A percentile compares a stretch with the other conserved stretches of the same genome.
Conservation (phyloP, 257 asterid genomes). For the Thymus quinquecostatus region DNA sequence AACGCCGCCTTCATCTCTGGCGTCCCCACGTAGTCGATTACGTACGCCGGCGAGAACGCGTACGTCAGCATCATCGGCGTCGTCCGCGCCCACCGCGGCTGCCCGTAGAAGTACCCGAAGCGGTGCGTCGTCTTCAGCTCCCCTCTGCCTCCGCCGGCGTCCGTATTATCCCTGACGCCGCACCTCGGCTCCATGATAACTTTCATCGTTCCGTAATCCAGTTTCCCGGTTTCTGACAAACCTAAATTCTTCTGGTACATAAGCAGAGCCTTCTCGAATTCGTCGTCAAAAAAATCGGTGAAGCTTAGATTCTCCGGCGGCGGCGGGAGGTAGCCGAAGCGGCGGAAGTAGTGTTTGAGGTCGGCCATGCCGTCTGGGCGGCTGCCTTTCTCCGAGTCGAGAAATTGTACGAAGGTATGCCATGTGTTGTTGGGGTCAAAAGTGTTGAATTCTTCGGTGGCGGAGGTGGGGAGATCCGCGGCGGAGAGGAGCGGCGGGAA, state of each 20-base stretch:
- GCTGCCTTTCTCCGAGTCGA: constrained; percentile 73
- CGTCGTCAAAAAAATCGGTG: constrained; percentile 64
- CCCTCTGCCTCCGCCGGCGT: background rate
- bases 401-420: constrained; percentile 56
- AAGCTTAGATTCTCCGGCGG: constrained; percentile 38
- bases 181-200: constrained; percentile 71
- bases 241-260: constrained; percentile 67
- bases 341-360: constrained; percentile 75
- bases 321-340: constrained; percentile 64
- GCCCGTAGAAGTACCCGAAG: constrained; percentile 57
- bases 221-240: constrained; percentile 50
- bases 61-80: constrained; percentile 61
- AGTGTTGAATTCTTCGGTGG: constrained; percentile 39
- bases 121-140: constrained; percentile 41
- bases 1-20: constrained; percentile 49
- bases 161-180: constrained; percentile 54
- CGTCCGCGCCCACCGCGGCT: constrained; percentile 63
- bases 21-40: constrained; percentile 47
- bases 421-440: constrained; percentile 49
- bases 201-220: constrained; percentile 58
- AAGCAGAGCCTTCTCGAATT: constrained; percentile 56
- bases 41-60: constrained; percentile 61
- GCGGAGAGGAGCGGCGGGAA: constrained; percentile 50
- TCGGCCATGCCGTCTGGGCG: constrained; percentile 68
- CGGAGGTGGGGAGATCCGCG: constrained; percentile 34